Conservation (phyloP, 768 basidiomycete species). For the Xerocomus spinulosus region DNA sequence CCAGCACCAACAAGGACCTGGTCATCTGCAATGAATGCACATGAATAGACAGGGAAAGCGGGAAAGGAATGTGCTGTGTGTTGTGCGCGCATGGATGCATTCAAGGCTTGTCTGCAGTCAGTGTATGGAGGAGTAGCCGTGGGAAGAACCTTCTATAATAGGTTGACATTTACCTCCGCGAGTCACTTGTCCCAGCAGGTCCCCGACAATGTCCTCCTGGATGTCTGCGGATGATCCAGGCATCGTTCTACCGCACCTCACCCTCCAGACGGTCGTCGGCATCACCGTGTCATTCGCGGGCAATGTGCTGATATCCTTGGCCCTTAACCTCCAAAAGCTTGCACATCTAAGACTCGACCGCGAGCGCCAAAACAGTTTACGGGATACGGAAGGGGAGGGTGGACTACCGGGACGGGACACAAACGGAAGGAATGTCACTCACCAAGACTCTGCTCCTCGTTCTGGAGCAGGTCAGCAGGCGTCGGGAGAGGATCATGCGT, state of each 20-base stretch:
- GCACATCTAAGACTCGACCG: slow-evolving; percentile 71
- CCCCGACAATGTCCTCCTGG: slow-evolving; percentile 3
- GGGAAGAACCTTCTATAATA: slow-evolving; percentile 20
- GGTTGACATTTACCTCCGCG: neutral
- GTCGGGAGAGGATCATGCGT: slow-evolving; percentile 5
- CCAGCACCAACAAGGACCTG: slow-evolving; percentile 85
- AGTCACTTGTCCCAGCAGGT: neutral
- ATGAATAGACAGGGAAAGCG: slow-evolving; percentile 85
- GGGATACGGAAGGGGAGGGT: slow-evolving; percentile 11
- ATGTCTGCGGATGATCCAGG: slow-evolving; percentile 11
- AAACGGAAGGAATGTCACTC: neutral
- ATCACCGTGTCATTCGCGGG: slow-evolving; percentile 80
- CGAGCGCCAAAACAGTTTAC: slow-evolving; percentile 21
- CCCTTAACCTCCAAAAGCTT: slow-evolving; percentile 89
- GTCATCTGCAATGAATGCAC: slow-evolving; percentile 69
- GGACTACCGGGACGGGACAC: slow-evolving; percentile 3
- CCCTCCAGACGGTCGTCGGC: slow-evolving; percentile 59
- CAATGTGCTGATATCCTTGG: slow-evolving; percentile 85
- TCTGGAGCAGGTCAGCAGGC: slow-evolving; percentile 7
- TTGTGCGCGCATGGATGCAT: slow-evolving; percentile 67
- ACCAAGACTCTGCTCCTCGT: slow-evolving; percentile 1
- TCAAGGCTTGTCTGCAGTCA: too few species aligned
- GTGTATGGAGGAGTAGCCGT: slow-evolving; percentile 4
- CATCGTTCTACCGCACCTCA: slow-evolving; percentile 52
- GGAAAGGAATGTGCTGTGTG: slow-evolving; percentile 77